These are phyloP conservation scores for Nothophytophthora sp. DNA, from an alignment of 352 stramenopile species.

Conservation along the genomic window DNA sequence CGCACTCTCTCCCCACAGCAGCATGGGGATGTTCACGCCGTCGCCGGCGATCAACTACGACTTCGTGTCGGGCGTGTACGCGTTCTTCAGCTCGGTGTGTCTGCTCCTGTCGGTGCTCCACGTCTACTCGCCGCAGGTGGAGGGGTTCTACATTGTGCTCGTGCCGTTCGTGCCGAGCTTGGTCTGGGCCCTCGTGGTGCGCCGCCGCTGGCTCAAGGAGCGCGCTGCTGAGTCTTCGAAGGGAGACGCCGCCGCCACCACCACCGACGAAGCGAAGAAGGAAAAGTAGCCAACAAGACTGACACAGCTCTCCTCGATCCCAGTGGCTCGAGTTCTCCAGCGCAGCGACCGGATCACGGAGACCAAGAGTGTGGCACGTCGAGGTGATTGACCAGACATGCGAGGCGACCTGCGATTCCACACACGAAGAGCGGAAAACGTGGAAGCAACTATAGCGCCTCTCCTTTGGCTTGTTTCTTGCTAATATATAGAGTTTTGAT, in stretches of 20 bases:
- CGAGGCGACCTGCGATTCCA: too few species aligned
- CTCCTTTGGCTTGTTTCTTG: too few species aligned
- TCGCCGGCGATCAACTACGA: slow-evolving; percentile 90
- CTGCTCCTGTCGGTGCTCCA: slow-evolving; percentile 61
- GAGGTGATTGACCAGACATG: too few species aligned
- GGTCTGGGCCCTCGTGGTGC: slow-evolving; percentile 82
- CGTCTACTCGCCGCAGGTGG: slow-evolving; percentile 60
- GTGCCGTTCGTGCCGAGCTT: slow-evolving; percentile 83
- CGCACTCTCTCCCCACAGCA: too few species aligned
- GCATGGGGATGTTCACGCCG: slow-evolving; percentile 59
- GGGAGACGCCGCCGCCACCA: slow-evolving; percentile 13
- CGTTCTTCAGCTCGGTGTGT: slow-evolving; percentile 60
- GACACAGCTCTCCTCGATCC: neutral
- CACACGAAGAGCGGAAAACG: too few species aligned
- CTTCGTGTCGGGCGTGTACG: slow-evolving; percentile 84
- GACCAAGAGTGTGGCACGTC: too few species aligned
- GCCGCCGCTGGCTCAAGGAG: slow-evolving; percentile 64
- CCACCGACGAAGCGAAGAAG: slow-evolving; percentile 22
- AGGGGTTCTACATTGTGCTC: slow-evolving; percentile 88
- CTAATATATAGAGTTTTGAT: too few species aligned
- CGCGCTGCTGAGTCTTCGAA: slow-evolving; percentile 13
- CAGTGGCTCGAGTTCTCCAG: too few species aligned
- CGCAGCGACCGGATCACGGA: too few species aligned
- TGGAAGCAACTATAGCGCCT: too few species aligned
- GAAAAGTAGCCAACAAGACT: slow-evolving; percentile 30